Percentiles rank a stretch among this genome's conserved stretches.
These are phyloP conservation scores for Protomyces pachydermus DNA, from an alignment of 1,139 yeast species.

Conservation along the genomic window DNA sequence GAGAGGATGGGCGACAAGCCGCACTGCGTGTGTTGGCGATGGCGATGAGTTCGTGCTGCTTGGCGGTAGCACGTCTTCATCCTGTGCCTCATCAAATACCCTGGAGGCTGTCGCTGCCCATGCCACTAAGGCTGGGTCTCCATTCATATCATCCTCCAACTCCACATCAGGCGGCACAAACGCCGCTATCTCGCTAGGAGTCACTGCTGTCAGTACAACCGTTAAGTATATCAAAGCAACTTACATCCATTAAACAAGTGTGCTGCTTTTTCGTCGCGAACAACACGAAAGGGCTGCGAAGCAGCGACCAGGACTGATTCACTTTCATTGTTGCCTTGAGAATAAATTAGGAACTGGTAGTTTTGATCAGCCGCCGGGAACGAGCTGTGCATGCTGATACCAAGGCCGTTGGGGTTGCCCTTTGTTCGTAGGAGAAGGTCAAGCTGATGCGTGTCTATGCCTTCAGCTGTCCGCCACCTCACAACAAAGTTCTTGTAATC, in stretches of 20 bases:
- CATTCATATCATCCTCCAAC: not conserved
- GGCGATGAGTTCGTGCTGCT: no score
- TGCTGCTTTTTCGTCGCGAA: not conserved
- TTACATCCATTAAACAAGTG: not conserved
- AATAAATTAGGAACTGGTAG: not conserved
- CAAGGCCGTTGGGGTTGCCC: not conserved
- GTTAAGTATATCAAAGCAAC: not conserved
- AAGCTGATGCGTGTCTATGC: not conserved
- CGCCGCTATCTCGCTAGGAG: not conserved
- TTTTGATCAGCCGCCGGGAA: not conserved
- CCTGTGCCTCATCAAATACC: not conserved
- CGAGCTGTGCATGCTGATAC: not conserved
- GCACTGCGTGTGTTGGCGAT: no score
- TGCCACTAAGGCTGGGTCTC: not conserved
- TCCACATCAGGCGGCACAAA: not conserved
- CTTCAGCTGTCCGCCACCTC: not conserved
- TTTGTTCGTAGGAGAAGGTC: not conserved
- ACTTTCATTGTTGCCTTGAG: not conserved
- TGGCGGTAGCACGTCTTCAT: no score
- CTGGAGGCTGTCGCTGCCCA: not conserved
- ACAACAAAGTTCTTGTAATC: not conserved
- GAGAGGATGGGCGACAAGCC: no score
- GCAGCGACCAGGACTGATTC: not conserved
- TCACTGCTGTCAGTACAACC: not conserved
- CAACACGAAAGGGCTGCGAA: not conserved